These are phyloP conservation scores for Candida vaughaniae DNA, from an alignment of 805 yeast genomes.

Conservation along the genomic window DNA sequence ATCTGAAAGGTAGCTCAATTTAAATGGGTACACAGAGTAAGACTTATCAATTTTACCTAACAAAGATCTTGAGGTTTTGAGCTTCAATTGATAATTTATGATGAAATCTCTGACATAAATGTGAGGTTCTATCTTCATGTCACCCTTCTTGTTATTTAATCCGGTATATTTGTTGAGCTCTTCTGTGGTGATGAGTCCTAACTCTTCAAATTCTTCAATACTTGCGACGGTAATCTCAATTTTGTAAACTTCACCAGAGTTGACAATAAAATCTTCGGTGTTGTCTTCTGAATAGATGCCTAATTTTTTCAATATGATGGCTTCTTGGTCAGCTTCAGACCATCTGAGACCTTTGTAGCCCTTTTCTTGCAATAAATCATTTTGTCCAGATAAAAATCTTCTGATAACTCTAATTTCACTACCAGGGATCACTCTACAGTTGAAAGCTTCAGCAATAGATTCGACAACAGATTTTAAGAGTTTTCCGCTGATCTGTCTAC, in stretches of 20 bases:
- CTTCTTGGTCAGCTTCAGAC: constrained; percentile 82
- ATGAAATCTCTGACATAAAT: constrained; percentile 84
- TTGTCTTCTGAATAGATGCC: constrained; percentile 3
- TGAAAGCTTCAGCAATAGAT: constrained; percentile 78
- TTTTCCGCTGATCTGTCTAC: constrained; percentile 58
- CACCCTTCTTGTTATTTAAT: constrained; percentile 51
- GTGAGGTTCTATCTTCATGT: constrained; percentile 62
- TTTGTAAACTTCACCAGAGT: constrained; percentile 82
- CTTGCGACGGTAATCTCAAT: constrained; percentile 84
- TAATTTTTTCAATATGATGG: constrained; percentile 43
- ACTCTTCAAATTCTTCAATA: constrained; percentile 48
- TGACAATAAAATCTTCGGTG: constrained; percentile 35
- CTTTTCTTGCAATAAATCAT: constrained; percentile 85
- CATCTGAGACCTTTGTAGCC: constrained; percentile 91
- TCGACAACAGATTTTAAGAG: constrained; percentile 76
- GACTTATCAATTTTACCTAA: constrained; percentile 68
- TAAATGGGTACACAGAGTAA: constrained; percentile 89
- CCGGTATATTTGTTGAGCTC: constrained; percentile 65
- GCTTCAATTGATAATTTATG: constrained; percentile 71
- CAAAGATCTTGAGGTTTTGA: constrained; percentile 70
- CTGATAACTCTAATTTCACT: constrained; percentile 88
- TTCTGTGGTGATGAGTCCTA: constrained; percentile 69
- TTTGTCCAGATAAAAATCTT: constrained; percentile 94
- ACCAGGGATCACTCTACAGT: constrained; percentile 87
- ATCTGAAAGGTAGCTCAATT: constrained; percentile 67